phyloP scores from a whole-genome alignment of 2,329 filamentous ascomycete genomes.

The Xylariaceae sp. region DNA sequence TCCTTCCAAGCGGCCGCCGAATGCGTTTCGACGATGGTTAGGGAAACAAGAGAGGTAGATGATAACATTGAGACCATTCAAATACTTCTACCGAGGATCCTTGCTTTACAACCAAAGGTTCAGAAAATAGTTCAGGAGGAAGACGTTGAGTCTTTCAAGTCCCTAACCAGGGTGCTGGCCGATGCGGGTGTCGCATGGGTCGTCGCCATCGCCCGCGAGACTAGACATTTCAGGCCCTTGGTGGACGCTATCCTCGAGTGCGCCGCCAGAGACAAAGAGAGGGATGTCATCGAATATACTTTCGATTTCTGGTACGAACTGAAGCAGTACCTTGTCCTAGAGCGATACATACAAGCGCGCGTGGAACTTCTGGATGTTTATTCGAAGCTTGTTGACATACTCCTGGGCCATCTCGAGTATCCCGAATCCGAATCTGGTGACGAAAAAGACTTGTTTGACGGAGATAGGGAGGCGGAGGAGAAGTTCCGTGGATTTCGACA shows the following conservation, averaged over 20 bases:
- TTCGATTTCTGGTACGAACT: constrained; percentile 99
- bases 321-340: constrained; percentile 92
- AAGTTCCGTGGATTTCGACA: constrained; percentile 97
- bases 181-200: constrained; percentile 96
- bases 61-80: constrained; percentile 84
- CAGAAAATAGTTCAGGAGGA: constrained; percentile 74
- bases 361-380: constrained; percentile 79
- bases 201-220: constrained; percentile 83
- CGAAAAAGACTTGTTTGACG: constrained; percentile 87
- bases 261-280: constrained; percentile 81
- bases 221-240: constrained; percentile 76
- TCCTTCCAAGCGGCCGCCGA: constrained; percentile 90
- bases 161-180: constrained; percentile 85
- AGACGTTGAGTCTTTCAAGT: constrained; percentile 83
- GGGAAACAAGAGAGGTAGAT: constrained; percentile 91
- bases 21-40: constrained; percentile 87
- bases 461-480: constrained; percentile 93
- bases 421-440: constrained; percentile 74
- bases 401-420: constrained; percentile 88
- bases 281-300: constrained; percentile 89
- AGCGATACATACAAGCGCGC: constrained; percentile 83
- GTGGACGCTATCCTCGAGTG: constrained; percentile 94
- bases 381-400: constrained; percentile 86
- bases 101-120: constrained; percentile 77
- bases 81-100: constrained; percentile 77